phyloP scores from a whole-genome alignment of 768 basidiomycete species.

The Epithele typhae region DNA sequence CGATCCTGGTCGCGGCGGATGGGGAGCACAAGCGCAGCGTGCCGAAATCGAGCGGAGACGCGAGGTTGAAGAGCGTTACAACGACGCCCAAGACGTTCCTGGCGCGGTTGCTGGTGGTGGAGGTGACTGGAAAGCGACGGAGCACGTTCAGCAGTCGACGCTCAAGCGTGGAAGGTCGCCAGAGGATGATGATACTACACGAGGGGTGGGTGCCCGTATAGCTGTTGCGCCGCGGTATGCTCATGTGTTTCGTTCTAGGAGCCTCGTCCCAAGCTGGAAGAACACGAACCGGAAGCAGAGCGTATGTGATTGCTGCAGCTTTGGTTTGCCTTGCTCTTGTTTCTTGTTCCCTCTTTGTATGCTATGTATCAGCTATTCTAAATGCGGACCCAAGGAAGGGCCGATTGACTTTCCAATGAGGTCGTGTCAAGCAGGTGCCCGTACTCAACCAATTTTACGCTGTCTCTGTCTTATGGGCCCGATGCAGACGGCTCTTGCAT shows the following conservation, averaged over 20 bases:
- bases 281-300: constrained; percentile 63
- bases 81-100: constrained; percentile 73
- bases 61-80: constrained; percentile 84
- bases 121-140: constrained; percentile 77
- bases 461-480: no score
- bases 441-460: no score
- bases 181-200: constrained; percentile 63
- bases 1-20: constrained; percentile 92
- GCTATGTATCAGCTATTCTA: no score
- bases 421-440: no score
- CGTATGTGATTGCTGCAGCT: no score
- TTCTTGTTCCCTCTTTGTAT: no score
- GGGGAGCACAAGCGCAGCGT: constrained; percentile 84
- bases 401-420: no score
- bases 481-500: no score
- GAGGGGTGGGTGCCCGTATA: constrained; percentile 52
- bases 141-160: constrained; percentile 37
- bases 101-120: constrained; percentile 82
- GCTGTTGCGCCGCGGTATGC: no score
- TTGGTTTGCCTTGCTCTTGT: no score
- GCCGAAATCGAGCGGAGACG: constrained; percentile 69
- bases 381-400: no score
- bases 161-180: constrained; percentile 75
- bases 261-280: constrained; percentile 52
- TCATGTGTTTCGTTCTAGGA: constrained; percentile 36